Evolutionary conservation across 2,329 filamentous ascomycete genomes (phyloP), one percentile per base, ranked within the genome.

Genomic region (Elsinoe perseae): DNA sequence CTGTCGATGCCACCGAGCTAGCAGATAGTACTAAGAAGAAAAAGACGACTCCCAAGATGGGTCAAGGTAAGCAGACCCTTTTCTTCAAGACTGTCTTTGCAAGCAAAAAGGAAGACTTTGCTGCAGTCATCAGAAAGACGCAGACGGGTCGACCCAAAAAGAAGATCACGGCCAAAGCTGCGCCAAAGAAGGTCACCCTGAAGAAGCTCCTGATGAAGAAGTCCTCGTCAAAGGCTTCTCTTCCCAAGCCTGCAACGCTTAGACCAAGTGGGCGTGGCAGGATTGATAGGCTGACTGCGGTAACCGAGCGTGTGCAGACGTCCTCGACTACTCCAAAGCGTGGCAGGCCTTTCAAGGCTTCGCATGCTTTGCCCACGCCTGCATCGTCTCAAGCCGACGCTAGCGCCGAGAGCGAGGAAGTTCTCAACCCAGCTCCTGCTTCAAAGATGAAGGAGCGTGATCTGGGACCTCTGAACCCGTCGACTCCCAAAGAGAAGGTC

Each of bases 371-470:
- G 3, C 48, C 48, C 12, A 52, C 48, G 7, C 48, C 30, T n/a
- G 48, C 48, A 2, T 8, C 25, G 5, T 36, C 30, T n/a, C 25
- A 28, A 23, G 20, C 20, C 3, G 28, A n/a, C n/a, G 27, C 18
- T 10, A 10, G 21, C 30, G 14, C 12, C 2, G 16, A 25, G 10
- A 34, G 48, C 25, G 28, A 38, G 1, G 28, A 18, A 8, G 25
- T 12, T 6, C n/a, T 20, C 25, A 30, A 20, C 7, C 20, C 48
- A 57, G 36, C 54, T 61, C 58, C 60, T 63, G 57, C 63, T 63
- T 62, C 61, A 14, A 36, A 50, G 8, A 61, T 61, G 61, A 65
- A 62, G 58, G 59, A 63, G 48, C 48, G 54, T 53, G 34, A 14
- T 18, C 10, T 23, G 25, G 12, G n/a, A 3, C 5, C 28, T 4